A percentile compares a stretch with the other conserved stretches of the same genome.
These are phyloP conservation scores for Chernovozyma sophiae-reginae DNA, from an alignment of 1,139 yeast species.

Conservation along the genomic window DNA sequence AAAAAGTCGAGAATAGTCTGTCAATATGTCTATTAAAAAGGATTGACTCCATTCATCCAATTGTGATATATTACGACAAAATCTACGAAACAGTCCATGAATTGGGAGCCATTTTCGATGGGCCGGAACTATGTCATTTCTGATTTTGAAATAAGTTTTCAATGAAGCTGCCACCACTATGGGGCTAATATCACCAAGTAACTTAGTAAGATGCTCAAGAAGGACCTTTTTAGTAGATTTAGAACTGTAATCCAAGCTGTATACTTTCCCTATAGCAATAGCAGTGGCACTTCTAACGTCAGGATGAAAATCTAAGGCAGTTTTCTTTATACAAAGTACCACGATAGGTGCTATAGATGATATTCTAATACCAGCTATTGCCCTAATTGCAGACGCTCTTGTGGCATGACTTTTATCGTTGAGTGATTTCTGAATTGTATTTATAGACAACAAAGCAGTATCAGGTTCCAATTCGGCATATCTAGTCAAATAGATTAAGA, in stretches of 20 bases:
- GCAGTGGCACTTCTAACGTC: slow-evolving; percentile 79
- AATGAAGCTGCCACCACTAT: slow-evolving; percentile 71
- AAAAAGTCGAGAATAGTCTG: slow-evolving; percentile 62
- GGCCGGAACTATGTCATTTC: slow-evolving; percentile 15
- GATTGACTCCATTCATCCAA: slow-evolving; percentile 81
- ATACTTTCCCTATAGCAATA: slow-evolving; percentile 68
- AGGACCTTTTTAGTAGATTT: slow-evolving; percentile 31
- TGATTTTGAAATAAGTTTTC: slow-evolving; percentile 50
- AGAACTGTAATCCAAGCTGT: slow-evolving; percentile 28
- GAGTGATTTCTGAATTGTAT: slow-evolving; percentile 83
- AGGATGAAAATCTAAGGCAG: slow-evolving; percentile 69
- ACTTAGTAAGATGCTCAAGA: slow-evolving; percentile 42
- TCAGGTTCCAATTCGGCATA: slow-evolving; percentile 88
- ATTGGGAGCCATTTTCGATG: slow-evolving; percentile 59
- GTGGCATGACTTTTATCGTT: slow-evolving; percentile 64
- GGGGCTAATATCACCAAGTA: slow-evolving; percentile 62
- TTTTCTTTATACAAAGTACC: slow-evolving; percentile 65
- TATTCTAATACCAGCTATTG: slow-evolving; percentile 76
- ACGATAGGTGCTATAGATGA: slow-evolving; percentile 79
- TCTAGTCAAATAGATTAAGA: slow-evolving; percentile 68
- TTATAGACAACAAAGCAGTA: slow-evolving; percentile 80
- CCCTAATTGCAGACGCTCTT: slow-evolving; percentile 72
- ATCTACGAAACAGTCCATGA: slow-evolving; percentile 67
- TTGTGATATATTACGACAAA: slow-evolving; percentile 48
- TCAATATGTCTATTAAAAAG: slow-evolving; percentile 55